Conservation (phyloP, 208 protist species). For the Trypanosoma rangeli region DNA sequence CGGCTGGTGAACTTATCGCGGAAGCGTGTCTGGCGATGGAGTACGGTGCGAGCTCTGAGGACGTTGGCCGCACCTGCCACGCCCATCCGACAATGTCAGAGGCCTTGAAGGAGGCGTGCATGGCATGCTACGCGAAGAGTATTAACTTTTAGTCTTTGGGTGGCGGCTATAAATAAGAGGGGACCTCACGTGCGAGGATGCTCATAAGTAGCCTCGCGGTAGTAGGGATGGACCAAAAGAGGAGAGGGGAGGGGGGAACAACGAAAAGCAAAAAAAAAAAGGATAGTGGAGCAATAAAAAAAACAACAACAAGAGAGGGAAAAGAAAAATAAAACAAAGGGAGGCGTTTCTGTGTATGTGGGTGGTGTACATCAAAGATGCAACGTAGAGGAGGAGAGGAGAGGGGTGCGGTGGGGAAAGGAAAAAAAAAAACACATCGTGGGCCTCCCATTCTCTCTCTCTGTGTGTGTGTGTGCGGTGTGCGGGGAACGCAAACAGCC, state of each 20-base stretch:
- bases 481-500: neutral
- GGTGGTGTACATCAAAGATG: neutral
- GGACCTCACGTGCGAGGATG: neutral
- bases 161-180: neutral
- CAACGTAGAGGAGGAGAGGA: neutral
- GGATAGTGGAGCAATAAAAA: slow-evolving; percentile 7
- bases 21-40: slow-evolving; percentile 98
- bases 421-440: neutral
- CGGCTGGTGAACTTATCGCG: slow-evolving; percentile 98
- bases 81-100: slow-evolving; percentile 98
- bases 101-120: slow-evolving; percentile 98
- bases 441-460: neutral
- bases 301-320: neutral
- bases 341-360: neutral
- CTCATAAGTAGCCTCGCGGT: neutral
- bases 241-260: neutral
- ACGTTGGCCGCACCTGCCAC: slow-evolving; percentile 98
- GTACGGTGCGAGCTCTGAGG: slow-evolving; percentile 97
- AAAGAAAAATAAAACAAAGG: neutral
- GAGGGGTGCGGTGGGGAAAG: neutral
- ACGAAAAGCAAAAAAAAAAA: no score
- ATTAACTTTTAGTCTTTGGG: slow-evolving; percentile 96
- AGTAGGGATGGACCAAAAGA: neutral
- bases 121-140: slow-evolving; percentile 95
- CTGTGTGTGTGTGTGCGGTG: neutral